A percentile compares a stretch with the other conserved stretches of the same genome.
Evolutionary conservation across 2,329 filamentous ascomycete genomes (phyloP).

Genomic region (Geosmithia morbida): DNA sequence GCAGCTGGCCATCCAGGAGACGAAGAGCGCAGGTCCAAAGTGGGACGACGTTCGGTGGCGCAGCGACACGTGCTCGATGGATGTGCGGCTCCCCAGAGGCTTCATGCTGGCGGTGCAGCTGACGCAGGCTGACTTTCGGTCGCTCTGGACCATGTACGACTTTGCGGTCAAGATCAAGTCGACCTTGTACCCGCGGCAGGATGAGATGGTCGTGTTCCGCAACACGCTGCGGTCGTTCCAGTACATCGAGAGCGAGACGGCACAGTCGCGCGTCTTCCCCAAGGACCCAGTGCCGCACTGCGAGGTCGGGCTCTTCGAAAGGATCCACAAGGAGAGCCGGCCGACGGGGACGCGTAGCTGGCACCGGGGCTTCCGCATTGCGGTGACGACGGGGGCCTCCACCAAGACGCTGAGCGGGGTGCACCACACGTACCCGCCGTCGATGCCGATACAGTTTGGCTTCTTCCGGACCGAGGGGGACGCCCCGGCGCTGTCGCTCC

Average conservation of each 20-base stretch:
- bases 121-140: conserved; percentile 62
- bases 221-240: conserved; percentile 60
- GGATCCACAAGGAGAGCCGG: conserved; percentile 49
- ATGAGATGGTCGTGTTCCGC: conserved; percentile 58
- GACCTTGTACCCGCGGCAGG: conserved; percentile 51
- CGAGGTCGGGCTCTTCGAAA: conserved; percentile 64
- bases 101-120: conserved; percentile 61
- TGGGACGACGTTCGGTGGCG: conserved; percentile 81
- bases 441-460: conserved; percentile 60
- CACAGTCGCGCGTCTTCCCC: conserved; percentile 55
- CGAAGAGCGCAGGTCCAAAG: conserved; percentile 51
- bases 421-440: conserved; percentile 52
- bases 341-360: conserved; percentile 57
- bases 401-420: conserved; percentile 67
- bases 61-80: conserved; percentile 48
- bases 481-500: conserved; percentile 54
- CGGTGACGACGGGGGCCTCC: conserved; percentile 62
- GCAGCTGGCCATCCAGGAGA: conserved; percentile 58
- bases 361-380: conserved; percentile 68
- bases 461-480: conserved; percentile 61
- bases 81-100: conserved; percentile 58
- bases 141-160: conserved; percentile 71
- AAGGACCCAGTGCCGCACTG: conserved; percentile 59
- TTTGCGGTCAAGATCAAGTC: conserved; percentile 66
- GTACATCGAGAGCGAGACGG: conserved; percentile 60